Percentiles rank a stretch among this genome's conserved stretches.
Conservation (phyloP, 768 basidiomycete species). For the Heimioporus sp. region DNA sequence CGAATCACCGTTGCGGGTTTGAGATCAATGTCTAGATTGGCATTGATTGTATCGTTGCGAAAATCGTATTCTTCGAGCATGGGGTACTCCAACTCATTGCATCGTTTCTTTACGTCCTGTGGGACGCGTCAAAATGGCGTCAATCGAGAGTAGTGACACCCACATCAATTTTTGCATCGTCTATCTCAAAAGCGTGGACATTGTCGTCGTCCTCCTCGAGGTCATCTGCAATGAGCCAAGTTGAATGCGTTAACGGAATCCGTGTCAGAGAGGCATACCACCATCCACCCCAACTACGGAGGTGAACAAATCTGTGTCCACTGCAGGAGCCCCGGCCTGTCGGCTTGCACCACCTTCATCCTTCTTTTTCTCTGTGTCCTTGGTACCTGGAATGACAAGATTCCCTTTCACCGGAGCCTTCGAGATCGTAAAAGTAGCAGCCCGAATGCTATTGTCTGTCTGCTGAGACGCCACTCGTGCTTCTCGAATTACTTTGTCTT, state of each 20-base stretch:
- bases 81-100: conserved; percentile 95
- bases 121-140: conserved; percentile 7
- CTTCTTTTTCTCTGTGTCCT: conserved; percentile 69
- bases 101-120: conserved; percentile 93
- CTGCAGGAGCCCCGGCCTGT: conserved; percentile 26
- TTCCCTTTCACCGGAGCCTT: conserved; percentile 83
- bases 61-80: conserved; percentile 99
- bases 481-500: conserved; percentile 82
- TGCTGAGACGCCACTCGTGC: conserved; percentile 73
- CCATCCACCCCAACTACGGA: conserved; percentile 94
- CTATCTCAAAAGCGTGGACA: conserved; percentile 96
- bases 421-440: conserved; percentile 71
- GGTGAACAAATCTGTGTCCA: conserved; percentile 83
- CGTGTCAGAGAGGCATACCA: conserved; percentile 45
- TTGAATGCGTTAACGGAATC: not conserved
- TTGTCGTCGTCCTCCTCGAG: conserved; percentile 97
- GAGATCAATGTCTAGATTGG: conserved; percentile 96
- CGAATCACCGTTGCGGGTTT: conserved; percentile 97
- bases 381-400: conserved; percentile 83
- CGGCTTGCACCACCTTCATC: conserved; percentile 47
- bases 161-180: conserved; percentile 91
- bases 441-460: conserved; percentile 73
- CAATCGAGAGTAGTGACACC: conserved; percentile 19
- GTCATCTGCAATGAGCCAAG: conserved; percentile 60
- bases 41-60: conserved; percentile 92